Evolutionary conservation across 257 asterid genomes (phyloP), one percentile per base, ranked within the genome.

Genomic region (Lantana camara): DNA sequence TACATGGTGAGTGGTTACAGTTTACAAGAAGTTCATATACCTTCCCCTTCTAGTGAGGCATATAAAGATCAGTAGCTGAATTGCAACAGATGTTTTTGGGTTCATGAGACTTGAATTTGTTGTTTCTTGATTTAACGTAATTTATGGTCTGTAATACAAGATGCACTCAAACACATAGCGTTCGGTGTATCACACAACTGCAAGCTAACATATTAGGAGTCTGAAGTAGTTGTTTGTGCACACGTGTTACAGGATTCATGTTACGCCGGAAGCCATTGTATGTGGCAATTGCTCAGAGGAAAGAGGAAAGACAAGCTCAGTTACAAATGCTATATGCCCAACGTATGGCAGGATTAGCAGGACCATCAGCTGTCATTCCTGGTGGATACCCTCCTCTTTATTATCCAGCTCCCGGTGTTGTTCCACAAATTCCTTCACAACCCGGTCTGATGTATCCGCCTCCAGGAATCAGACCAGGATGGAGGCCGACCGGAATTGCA

Each of bases 261-360:
- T 66, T 84, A 74, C 85, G 80, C 49, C 69, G 76, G 71, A 91
- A 91, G 83, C 92, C 96, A 19, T 60, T 91, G 60, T 89, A 84
- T 53, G 95, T 82, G 34, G 81, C 95, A 15, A 75, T 86, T 75
- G 98, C 98, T 59, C 98, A 89, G 79, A 85, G 85, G 72, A 91
- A 91, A 83, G 96, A 83, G 75, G 96, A 91, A 52, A 81, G 96
- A 45, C 85, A 69, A 74, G 83, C 89, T 9, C 87, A 80, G 74
- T 59, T 91, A 63, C 95, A 83, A 59, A 57, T 80, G 4, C 75
- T 76, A 23, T 75, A 83, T 63, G 88, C 89, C 3, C 96, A 82
- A 44, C 79, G 82, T 16, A 48, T 81, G 65, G 72, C 85, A 37
- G 90, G 88, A 58, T 63, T 79, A 57, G 58, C 83, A 1, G 88